phyloP scores from a whole-genome alignment of 2,329 filamentous ascomycete species.

The Colletotrichum tamarilloi region DNA sequence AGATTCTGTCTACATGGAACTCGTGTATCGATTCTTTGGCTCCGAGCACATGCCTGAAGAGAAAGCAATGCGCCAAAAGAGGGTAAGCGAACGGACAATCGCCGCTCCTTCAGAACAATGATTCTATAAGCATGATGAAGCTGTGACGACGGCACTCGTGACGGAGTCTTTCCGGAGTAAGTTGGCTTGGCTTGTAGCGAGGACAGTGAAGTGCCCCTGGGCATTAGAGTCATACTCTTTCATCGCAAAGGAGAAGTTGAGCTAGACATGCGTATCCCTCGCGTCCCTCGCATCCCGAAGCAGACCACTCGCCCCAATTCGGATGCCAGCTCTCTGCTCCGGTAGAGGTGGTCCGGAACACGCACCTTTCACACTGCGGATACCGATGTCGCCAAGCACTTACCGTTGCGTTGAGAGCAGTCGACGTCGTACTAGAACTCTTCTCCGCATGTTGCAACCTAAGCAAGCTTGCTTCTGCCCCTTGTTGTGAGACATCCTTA shows the following conservation, averaged over 20 bases:
- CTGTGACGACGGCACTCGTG: background rate
- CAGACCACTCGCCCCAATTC: background rate
- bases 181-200: background rate
- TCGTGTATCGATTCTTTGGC: too few relatives aligned
- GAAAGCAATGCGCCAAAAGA: background rate
- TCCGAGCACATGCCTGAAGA: background rate
- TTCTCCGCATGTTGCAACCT: conserved; percentile 22
- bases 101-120: background rate
- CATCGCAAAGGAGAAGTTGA: background rate
- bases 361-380: background rate
- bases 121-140: background rate
- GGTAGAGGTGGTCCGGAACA: background rate
- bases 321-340: background rate
- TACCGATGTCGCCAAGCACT: background rate
- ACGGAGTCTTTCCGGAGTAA: background rate
- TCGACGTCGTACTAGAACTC: background rate
- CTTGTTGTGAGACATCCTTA: conserved; percentile 13
- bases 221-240: background rate
- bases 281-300: too few relatives aligned
- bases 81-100: background rate
- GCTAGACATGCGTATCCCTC: background rate
- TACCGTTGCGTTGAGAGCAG: background rate
- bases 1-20: background rate
- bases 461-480: background rate
- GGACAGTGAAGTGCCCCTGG: background rate